These are phyloP conservation scores for Termitomyces sp. DNA, from an alignment of 768 basidiomycete species.

Conservation along the genomic window DNA sequence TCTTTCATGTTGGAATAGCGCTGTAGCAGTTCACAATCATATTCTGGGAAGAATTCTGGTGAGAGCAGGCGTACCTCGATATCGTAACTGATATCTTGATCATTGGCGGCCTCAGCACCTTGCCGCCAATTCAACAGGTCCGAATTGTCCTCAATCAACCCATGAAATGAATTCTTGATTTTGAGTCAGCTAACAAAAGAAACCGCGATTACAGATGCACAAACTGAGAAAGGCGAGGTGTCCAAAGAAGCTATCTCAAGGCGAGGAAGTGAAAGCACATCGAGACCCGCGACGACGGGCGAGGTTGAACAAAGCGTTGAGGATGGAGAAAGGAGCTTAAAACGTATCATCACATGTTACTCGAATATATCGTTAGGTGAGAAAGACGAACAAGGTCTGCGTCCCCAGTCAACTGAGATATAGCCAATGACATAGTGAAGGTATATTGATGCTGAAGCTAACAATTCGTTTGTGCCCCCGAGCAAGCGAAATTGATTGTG, in stretches of 20 bases:
- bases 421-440: not conserved
- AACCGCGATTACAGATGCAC: not conserved
- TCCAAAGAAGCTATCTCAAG: conserved; percentile 11
- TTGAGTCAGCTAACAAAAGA: not conserved
- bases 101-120: not conserved
- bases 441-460: not conserved
- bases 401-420: not conserved
- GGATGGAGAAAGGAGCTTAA: conserved; percentile 12
- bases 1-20: conserved; percentile 36
- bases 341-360: not conserved
- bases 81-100: conserved; percentile 32
- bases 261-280: conserved; percentile 6
- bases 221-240: conserved; percentile 12
- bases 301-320: conserved; percentile 10
- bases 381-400: conserved; percentile 3
- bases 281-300: conserved; percentile 1
- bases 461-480: not conserved
- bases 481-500: not conserved
- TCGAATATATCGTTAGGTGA: not conserved
- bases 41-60: not conserved
- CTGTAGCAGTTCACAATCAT: conserved; percentile 18
- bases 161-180: conserved; percentile 10
- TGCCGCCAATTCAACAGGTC: not conserved
- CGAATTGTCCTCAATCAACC: conserved; percentile 9
- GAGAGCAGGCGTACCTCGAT: conserved; percentile 27